Evolutionary conservation across 352 stramenopile genomes (phyloP), one percentile per base, ranked within the genome.

Genomic region (Peronospora farinosa): DNA sequence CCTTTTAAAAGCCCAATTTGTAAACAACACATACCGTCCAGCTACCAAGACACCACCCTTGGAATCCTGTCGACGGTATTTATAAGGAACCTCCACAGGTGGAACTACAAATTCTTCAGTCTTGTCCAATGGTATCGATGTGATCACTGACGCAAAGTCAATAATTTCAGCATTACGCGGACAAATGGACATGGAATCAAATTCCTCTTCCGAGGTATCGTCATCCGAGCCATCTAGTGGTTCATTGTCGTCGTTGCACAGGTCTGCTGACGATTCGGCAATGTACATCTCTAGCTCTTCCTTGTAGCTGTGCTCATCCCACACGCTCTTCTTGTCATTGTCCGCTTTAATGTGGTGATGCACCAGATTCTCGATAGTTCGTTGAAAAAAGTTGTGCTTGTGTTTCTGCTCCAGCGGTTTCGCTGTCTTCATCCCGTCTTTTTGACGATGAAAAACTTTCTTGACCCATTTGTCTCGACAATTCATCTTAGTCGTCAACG

Each of bases 1-100:
- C 4, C 50, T 43, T 30, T 74, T 74, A 40, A 71, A 74, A 1
- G 54, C 65, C 53, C 48, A 54, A 17, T 66, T 56, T 0, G 65
- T 74, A 38, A 69, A 74, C 30, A 68, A 10, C 9, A 74, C 65
- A 25, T 44, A 30, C 5, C 57, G 11, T 27, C 61, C 65, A 28
- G 51, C 65, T 7, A 74, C 65, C 16, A 74, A 36, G 7, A 66
- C 42, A 17, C 65, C 65, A 7, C 65, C 65, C 1, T 56, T 36
- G 11, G 40, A 62, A 16, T 74, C 65, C 27, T 71, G 65, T 2
- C 32, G 54, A 16, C 43, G 62, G 41, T 74, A 71, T 1, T 30
- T 65, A 0, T 33, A 12, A 25, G 65, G 65, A 4, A 74, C 52
- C 21, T 65, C 39, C 12, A 74, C 65, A 6, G 65, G 65, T 40